phyloP scores from a whole-genome alignment of 2,329 filamentous ascomycete genomes.

The Shiraia sp. region DNA sequence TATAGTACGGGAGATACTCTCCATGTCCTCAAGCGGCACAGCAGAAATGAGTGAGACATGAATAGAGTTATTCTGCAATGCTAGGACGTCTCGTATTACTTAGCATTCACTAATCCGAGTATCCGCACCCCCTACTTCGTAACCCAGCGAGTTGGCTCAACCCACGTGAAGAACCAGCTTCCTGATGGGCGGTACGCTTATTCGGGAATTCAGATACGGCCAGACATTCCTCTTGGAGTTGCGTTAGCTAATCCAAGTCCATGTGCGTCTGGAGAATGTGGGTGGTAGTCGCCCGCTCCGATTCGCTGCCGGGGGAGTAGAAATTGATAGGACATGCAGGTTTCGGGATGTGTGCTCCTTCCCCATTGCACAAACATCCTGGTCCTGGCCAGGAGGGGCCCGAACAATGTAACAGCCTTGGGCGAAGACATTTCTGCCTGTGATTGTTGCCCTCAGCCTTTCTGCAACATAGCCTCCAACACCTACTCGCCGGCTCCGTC shows the following conservation, averaged over 20 bases:
- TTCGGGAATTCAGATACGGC: too few relatives aligned
- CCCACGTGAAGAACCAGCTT: neutral
- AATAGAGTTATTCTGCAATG: neutral
- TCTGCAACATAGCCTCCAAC: neutral
- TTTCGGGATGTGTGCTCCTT: too few relatives aligned
- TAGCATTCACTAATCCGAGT: neutral
- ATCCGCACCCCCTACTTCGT: too few relatives aligned
- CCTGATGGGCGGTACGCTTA: neutral
- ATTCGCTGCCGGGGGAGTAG: neutral
- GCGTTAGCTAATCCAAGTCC: too few relatives aligned
- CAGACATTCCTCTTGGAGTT: too few relatives aligned
- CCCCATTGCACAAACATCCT: too few relatives aligned
- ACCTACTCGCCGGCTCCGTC: slow-evolving; percentile 5
- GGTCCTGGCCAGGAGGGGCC: neutral
- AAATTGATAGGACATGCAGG: neutral
- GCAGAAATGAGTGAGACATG: neutral
- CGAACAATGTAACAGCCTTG: neutral
- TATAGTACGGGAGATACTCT: too few relatives aligned
- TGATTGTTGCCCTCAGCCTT: neutral
- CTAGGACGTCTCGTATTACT: neutral
- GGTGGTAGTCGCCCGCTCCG: neutral
- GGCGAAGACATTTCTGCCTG: neutral
- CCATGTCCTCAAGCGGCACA: neutral
- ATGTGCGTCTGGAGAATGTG: too few relatives aligned
- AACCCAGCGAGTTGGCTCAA: too few relatives aligned